Conservation (phyloP, 148 eudicot genomes). For the Gaultheria prostrata region DNA sequence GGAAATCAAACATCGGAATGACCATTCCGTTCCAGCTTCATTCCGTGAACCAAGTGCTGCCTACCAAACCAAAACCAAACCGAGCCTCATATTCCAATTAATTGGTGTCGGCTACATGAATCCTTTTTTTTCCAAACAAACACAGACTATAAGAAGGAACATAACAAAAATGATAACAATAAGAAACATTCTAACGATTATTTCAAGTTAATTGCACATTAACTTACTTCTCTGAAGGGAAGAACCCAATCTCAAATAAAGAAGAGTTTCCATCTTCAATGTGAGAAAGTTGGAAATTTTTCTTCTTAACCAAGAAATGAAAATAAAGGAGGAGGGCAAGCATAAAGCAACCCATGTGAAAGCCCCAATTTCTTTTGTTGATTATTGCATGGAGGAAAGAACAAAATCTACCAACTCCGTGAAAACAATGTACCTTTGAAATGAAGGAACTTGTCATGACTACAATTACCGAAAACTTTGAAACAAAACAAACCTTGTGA, state of each 20-base stretch:
- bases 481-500: slow-evolving; percentile 11
- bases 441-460: background rate
- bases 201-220: background rate
- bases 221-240: background rate
- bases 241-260: background rate
- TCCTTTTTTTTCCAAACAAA: too few species aligned
- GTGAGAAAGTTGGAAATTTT: background rate
- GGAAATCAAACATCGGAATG: background rate
- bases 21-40: background rate
- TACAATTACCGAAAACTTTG: slow-evolving; percentile 2
- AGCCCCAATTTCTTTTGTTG: background rate
- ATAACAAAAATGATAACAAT: background rate
- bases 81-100: too few species aligned
- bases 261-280: background rate
- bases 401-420: slow-evolving; percentile 7
- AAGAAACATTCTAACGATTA: background rate
- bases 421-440: background rate
- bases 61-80: too few species aligned
- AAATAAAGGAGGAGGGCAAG: background rate
- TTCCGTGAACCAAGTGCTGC: background rate
- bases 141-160: background rate
- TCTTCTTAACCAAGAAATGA: too few species aligned
- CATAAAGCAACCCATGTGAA: slow-evolving; percentile 4
- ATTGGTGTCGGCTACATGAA: too few species aligned
- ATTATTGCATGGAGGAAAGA: slow-evolving; percentile 5